Base-by-base conservation (phyloP, 2,329 filamentous ascomycete genomes). In the Pestalotiopsis sp. region DNA sequence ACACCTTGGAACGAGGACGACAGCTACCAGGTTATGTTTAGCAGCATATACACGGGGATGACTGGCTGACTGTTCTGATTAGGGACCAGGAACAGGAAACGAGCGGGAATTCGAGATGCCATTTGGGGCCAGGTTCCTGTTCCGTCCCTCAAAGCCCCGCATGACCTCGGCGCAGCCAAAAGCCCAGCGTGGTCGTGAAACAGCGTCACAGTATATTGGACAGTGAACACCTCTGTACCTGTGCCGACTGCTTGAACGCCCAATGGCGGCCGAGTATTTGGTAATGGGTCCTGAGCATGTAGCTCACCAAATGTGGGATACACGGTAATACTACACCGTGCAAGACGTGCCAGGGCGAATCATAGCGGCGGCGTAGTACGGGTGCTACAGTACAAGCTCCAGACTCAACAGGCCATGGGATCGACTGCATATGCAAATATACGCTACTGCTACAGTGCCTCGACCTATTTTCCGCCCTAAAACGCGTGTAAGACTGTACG, bases 21-120 rank as follows among this genome's bases (percentile, higher is more conserved):
- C 30, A 35, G 30, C 30, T 35, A 35, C 30, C 30, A 35, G 30
- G 30, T 35, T 35, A 35, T 35, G 30, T 35, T 35, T 35, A 35
- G 17, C 20, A 52, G 44, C 17, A 52, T 52, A 20, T n/a, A 52
- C 44, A 52, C 44, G 44, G 44, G 20, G n/a, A 52, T 52, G 44
- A 52, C 44, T 52, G 44, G 44, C 44, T 52, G 17, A n/a, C 20
- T 20, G 17, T 20, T 22, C 44, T 22, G 17, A 52, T 58, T 22
- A 52, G 44, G 44, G 44, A 52, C 56, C 56, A 58, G 56, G 56
- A 58, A 30, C 56, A 58, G 56, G 56, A 58, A 58, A 58, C 26
- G 56, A 58, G 56, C 56, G 56, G 56, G 56, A 58, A 58, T 58
- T 58, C 22, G 44, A 26, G 20, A 22, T 48, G 17, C 14, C 10